phyloP scores from a whole-genome alignment of 495 filamentous ascomycete species.

The Tuber umbilicatum region DNA sequence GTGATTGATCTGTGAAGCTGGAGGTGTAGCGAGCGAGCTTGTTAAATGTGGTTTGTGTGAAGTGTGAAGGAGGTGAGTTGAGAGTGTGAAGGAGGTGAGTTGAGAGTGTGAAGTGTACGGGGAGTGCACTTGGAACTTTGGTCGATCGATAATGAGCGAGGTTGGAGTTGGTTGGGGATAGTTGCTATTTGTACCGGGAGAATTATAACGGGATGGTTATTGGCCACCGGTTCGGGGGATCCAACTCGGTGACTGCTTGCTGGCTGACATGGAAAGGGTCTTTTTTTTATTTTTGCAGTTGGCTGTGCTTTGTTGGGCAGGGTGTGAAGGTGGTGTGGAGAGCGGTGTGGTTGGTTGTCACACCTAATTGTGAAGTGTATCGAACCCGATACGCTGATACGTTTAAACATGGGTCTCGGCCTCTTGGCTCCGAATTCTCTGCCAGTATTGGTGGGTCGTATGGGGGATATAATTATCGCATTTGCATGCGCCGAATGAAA shows the following conservation, averaged over 20 bases:
- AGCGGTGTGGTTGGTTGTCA: not conserved
- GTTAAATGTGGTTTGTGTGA: not conserved
- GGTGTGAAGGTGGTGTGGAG: not conserved
- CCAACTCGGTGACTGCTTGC: not conserved
- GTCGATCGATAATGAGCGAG: not conserved
- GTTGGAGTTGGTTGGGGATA: not conserved
- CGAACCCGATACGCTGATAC: not conserved
- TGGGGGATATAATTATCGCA: not conserved
- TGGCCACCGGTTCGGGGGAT: not conserved
- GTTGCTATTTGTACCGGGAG: not conserved
- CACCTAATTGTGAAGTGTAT: not conserved
- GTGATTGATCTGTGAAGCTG: not conserved
- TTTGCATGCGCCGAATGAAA: not conserved
- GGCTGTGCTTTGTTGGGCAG: not conserved
- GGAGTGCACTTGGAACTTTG: not conserved
- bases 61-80: not conserved
- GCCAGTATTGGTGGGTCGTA: not conserved
- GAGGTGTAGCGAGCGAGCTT: not conserved
- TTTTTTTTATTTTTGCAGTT: not conserved
- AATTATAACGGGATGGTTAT: not conserved
- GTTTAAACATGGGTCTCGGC: not conserved
- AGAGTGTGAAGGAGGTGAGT: not conserved
- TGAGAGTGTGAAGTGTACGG: not conserved
- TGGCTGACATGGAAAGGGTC: not conserved
- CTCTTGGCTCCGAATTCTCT: not conserved